Base-by-base conservation (phyloP, 495 filamentous ascomycete species). In the Penicilliopsis zonata region DNA sequence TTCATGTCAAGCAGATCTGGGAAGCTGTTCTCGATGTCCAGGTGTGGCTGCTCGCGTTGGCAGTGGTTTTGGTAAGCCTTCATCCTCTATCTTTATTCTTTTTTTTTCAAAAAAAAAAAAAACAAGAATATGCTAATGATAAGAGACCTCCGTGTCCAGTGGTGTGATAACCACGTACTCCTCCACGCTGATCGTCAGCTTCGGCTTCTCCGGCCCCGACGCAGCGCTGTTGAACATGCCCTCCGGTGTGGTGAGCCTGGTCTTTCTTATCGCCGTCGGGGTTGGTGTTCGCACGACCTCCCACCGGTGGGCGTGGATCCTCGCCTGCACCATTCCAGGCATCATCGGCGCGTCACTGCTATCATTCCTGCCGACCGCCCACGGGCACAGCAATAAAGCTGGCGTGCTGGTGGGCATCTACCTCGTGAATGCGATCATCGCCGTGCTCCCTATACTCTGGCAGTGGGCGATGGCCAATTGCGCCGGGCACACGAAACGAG, bases 1-100 rank as follows among this genome's bases (percentile, higher is more conserved):
- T 65, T 35, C 69, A 70, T 31, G 56, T 43, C 38, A 53, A 65
- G 9, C 72, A 77, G 29, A 48, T 63, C 16, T 37, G 47, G 13
- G 67, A 72, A 36, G n/a, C n/a, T n/a, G n/a, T n/a, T n/a, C n/a
- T n/a, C n/a, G n/a, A n/a, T n/a, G n/a, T n/a, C n/a, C n/a, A n/a
- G n/a, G n/a, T n/a, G n/a, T n/a, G n/a, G n/a, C n/a, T n/a, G n/a
- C n/a, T n/a, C n/a, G n/a, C n/a, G n/a, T n/a, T n/a, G n/a, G n/a
- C n/a, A n/a, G n/a, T n/a, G n/a, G n/a, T n/a, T n/a, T n/a, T n/a
- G n/a, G n/a, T n/a, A n/a, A n/a, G n/a, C n/a, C n/a, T n/a, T n/a
- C n/a, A n/a, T n/a, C n/a, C n/a, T n/a, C n/a, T n/a, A n/a, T n/a
- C n/a, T n/a, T n/a, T n/a, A n/a, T n/a, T n/a, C n/a, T n/a, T 53